Conservation (phyloP, 805 yeast genomes). For the Myxozyma sirexii region DNA sequence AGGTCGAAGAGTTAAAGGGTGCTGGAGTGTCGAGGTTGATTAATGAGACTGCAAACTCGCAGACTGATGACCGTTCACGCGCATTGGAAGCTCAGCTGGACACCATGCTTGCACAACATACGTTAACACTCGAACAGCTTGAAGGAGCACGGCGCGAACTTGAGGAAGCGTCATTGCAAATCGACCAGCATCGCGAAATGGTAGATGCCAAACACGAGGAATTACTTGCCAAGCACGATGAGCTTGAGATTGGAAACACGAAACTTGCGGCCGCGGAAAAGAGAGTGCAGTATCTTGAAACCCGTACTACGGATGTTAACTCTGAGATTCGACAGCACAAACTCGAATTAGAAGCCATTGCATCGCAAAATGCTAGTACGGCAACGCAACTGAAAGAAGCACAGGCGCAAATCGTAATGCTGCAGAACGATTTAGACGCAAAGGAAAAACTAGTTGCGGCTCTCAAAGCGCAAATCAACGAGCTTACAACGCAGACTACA, state of each 20-base stretch:
- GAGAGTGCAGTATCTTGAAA: slow-evolving; percentile 13
- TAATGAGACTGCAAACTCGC: background rate
- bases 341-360: slow-evolving; percentile 29
- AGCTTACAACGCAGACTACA: background rate
- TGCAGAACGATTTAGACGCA: slow-evolving; percentile 25
- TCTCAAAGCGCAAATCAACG: background rate
- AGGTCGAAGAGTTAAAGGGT: slow-evolving; percentile 9
- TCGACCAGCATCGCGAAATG: slow-evolving; percentile 1
- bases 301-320: slow-evolving; percentile 20
- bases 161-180: slow-evolving; percentile 4
- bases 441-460: background rate
- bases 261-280: background rate
- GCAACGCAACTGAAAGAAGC: background rate
- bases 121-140: slow-evolving; percentile 2
- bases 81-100: background rate
- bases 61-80: background rate
- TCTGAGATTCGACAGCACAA: slow-evolving; percentile 36
- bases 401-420: slow-evolving; percentile 13
- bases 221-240: slow-evolving; percentile 15
- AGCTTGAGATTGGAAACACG: background rate
- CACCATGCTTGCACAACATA: background rate
- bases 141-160: slow-evolving; percentile 4
- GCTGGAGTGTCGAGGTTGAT: background rate
- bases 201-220: slow-evolving; percentile 29
- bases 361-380: slow-evolving; percentile 16